A percentile compares a stretch with the other conserved stretches of the same genome.
Evolutionary conservation across 768 basidiomycete genomes (phyloP).

Genomic region (Collybia sp.): DNA sequence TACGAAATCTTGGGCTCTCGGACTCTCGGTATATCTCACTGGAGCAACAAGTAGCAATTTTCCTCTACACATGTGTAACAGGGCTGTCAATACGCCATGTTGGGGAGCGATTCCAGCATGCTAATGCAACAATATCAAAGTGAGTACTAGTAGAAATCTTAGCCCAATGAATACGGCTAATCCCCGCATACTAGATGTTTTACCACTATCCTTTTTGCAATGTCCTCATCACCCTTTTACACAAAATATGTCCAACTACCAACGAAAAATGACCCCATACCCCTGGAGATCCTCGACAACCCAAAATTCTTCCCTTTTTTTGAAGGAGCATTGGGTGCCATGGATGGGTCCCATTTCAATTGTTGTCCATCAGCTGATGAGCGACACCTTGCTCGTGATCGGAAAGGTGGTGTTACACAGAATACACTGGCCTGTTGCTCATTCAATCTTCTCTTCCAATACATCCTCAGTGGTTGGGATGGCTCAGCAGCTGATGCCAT

Average conservation of each 20-base stretch:
- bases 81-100: constrained; percentile 19
- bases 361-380: constrained; percentile 4
- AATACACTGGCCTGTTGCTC: constrained; percentile 22
- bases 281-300: constrained; percentile 10
- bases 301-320: constrained; percentile 21
- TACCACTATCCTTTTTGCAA: not conserved
- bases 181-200: constrained; percentile 9
- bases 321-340: constrained; percentile 14
- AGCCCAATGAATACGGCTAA: not conserved
- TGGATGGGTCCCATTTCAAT: constrained; percentile 15
- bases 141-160: constrained; percentile 5
- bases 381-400: constrained; percentile 2
- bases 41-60: constrained; percentile 34
- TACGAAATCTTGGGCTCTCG: constrained; percentile 8
- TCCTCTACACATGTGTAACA: constrained; percentile 22
- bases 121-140: constrained; percentile 33
- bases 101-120: constrained; percentile 31
- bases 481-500: constrained; percentile 19
- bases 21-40: constrained; percentile 16
- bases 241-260: constrained; percentile 9
- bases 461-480: constrained; percentile 24
- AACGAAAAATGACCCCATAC: not conserved
- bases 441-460: constrained; percentile 20
- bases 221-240: constrained; percentile 12
- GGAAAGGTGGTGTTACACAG: constrained; percentile 17